A percentile compares a stretch with the other conserved stretches of the same genome.
phyloP scores from a whole-genome alignment of 2,329 filamentous ascomycete genomes.

The Alternaria ventricosa region DNA sequence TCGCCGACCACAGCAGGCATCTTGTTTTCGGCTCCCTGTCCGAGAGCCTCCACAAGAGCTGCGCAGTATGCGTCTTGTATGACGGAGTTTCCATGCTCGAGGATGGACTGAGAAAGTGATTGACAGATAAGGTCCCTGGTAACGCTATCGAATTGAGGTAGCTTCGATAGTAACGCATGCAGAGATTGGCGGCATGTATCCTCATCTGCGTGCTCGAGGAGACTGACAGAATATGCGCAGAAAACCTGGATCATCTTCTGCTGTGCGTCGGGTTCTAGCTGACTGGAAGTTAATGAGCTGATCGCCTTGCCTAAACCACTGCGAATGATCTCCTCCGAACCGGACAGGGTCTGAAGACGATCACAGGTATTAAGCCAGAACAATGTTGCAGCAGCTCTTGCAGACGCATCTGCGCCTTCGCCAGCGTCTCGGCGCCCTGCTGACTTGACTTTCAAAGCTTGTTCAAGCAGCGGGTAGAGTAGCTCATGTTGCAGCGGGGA shows the following conservation, averaged over 20 bases:
- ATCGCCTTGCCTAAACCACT: slow-evolving; percentile 30
- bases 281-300: slow-evolving; percentile 23
- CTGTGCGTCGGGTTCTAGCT: slow-evolving; percentile 24
- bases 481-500: slow-evolving; percentile 28
- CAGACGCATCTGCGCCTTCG: slow-evolving; percentile 21
- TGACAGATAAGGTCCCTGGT: slow-evolving; percentile 14
- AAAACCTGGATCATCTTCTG: slow-evolving; percentile 32
- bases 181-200: slow-evolving; percentile 24
- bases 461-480: slow-evolving; percentile 34
- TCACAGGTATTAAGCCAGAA: slow-evolving; percentile 39
- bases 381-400: slow-evolving; percentile 30
- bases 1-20: slow-evolving; percentile 18
- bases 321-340: slow-evolving; percentile 24
- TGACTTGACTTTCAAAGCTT: slow-evolving; percentile 32
- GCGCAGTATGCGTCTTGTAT: slow-evolving; percentile 29
- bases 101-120: slow-evolving; percentile 31
- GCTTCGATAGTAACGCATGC: slow-evolving; percentile 22
- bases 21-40: slow-evolving; percentile 4
- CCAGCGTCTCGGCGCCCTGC: slow-evolving; percentile 11
- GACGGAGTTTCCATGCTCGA: slow-evolving; percentile 21
- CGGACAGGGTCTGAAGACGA: slow-evolving; percentile 30
- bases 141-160: slow-evolving; percentile 18
- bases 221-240: slow-evolving; percentile 32
- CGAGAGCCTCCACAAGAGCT: slow-evolving; percentile 26
- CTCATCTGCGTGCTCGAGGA: slow-evolving; percentile 29